These are phyloP conservation scores for Shiraia bambusicola DNA, from an alignment of 2,329 filamentous ascomycete species.

Conservation along the genomic window DNA sequence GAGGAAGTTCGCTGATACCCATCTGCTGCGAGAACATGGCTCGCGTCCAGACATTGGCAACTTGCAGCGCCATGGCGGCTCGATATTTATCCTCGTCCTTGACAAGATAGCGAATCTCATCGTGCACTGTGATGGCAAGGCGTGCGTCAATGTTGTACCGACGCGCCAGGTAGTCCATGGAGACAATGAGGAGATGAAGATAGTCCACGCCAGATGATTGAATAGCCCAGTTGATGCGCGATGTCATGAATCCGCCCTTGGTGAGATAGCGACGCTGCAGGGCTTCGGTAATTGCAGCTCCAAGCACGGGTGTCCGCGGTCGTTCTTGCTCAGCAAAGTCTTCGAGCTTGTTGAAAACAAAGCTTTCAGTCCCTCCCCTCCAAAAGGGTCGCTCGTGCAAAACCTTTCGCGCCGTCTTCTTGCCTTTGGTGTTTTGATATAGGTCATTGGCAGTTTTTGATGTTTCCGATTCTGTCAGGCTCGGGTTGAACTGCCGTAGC, in stretches of 20 bases:
- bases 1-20: conserved; percentile 91
- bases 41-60: conserved; percentile 93
- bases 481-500: conserved; percentile 89
- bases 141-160: conserved; percentile 84
- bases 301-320: conserved; percentile 87
- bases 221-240: conserved; percentile 98
- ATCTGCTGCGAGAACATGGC: conserved; percentile 98
- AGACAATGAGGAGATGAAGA: conserved; percentile 85
- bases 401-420: conserved; percentile 73
- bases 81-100: conserved; percentile 83
- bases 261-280: conserved; percentile 84
- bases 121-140: conserved; percentile 90
- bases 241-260: conserved; percentile 91
- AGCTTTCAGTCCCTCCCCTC: conserved; percentile 93
- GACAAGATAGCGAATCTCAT: conserved; percentile 94
- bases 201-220: conserved; percentile 98
- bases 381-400: conserved; percentile 80
- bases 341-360: conserved; percentile 97
- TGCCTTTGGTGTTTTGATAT: conserved; percentile 87
- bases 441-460: conserved; percentile 73
- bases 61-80: conserved; percentile 86
- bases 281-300: conserved; percentile 93
- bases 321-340: conserved; percentile 95
- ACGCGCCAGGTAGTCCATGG: conserved; percentile 90
- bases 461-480: conserved; percentile 76